Evolutionary conservation across 352 stramenopile genomes (phyloP), one percentile per base, ranked within the genome.

Genomic region (Pythium plurisporium): DNA sequence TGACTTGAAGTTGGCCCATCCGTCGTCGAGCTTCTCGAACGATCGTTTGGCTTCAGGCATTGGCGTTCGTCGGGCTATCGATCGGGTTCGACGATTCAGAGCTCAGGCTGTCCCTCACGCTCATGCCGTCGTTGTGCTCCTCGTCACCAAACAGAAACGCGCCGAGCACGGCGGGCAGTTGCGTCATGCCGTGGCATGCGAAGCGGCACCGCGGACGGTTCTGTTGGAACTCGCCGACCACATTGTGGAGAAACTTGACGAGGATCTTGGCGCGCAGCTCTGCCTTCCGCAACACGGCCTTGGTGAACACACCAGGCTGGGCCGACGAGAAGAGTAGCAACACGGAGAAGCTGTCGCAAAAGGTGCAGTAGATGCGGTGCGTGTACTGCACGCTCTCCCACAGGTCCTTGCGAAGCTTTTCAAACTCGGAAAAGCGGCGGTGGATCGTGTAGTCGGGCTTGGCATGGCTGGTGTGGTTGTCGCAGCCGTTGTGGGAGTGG

Each of bases 321-420:
- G 68, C 55, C 40, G 73, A 46, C 19, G 67, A 72, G 56, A 84
- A 84, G 27, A 73, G 68, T 55, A 86, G 70, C 64, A 82, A 73
- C 51, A 69, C 68, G 34, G 73, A 54, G 49, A 79, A 84, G 40
- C 80, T 68, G 64, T 82, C 66, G 67, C 79, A 89, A 51, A 81
- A 89, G 19, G 70, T 66, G 54, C 79, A 89, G 61, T 70, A 79
- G 46, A 77, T 62, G 38, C 65, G 60, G 50, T 82, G 56, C 30
- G 51, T 12, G 17, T 73, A 33, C 69, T 70, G 59, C 64, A 82
- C 25, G 54, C 59, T 25, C 10, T 52, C 41, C 70, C 68, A 82
- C 23, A 84, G 64, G 23, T 86, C 67, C 17, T 69, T 58, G 11
- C 74, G 70, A 37, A 89, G 57, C 50, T 72, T 68, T 26, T 63